Base-by-base conservation (phyloP, 495 filamentous ascomycete species). In the Geopyxis carbonaria region DNA sequence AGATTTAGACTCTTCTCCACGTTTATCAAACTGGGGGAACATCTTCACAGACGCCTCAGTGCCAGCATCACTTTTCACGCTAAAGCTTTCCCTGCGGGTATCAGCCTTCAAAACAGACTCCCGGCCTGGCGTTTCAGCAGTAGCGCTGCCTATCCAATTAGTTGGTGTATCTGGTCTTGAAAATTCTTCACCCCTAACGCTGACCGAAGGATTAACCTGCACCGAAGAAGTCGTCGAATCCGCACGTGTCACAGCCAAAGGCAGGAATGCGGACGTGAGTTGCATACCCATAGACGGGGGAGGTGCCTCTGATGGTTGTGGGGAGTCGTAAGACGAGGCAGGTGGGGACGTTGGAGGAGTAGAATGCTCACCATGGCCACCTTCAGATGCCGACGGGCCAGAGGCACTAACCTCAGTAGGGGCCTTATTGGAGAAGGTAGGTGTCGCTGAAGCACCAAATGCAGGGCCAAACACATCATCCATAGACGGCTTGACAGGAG, bases 401-500 rank as follows among this genome's bases (percentile, higher is more conserved):
- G 23, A 41, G 11, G 61, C 57, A 31, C 65, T 68, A 7, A 47
- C 59, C 2, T 66, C 63, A 9, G 68, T 68, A n/a, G 60, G 58
- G 32, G 65, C 61, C 3, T 64, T 70, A 14, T 57, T 48, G n/a
- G n/a, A 15, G 34, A 50, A 50, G 15, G 36, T 32, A 14, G 24
- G 52, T 42, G 20, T 58, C 41, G 19, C 42, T 50, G 60, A 40
- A n/a, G n/a, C n/a, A n/a, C n/a, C n/a, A 52, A 81, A 75, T 1
- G 76, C 63, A 27, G 80, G 79, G 1, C 86, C 85, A 56, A 93
- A 94, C 22, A 94, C 74, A 57, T 79, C 85, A 48, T 93, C 85
- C 57, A 93, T 89, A 15, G 74, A 73, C 44, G 69, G 63, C 57
- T 39, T 53, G 40, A 58, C 66, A 55, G 64, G 51, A 21, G 58